Base-by-base conservation (phyloP, 192 early-diverging fungal species). In the Cetraspora pellucida region DNA sequence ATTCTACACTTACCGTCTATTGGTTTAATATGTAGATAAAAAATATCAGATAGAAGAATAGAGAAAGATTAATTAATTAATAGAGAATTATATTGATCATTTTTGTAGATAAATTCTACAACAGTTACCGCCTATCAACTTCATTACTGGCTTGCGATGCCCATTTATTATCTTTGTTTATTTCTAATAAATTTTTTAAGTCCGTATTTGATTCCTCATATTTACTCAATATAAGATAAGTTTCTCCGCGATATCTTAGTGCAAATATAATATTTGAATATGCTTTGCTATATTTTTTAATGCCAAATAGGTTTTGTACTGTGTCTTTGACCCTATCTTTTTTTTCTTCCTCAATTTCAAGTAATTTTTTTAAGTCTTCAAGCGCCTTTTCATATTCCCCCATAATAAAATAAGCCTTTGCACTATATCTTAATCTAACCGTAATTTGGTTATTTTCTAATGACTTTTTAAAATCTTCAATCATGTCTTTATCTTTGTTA, bases 301-400 rank as follows among this genome's bases (percentile, higher is more conserved):
- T 37, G 31, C 31, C 31, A 37, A 37, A 5, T 37, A 37, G 5
- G 31, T 37, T 37, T 37, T 3, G 31, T 37, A 37, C 5, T 37
- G 31, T 37, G 31, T 37, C 31, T 37, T 37, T 37, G 31, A 37
- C 2, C 31, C 31, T 3, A 37, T 37, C 5, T 37, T 5, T 37
- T 37, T 37, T 37, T 37, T 1, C 31, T 54, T 14, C 13, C 1
- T 54, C 13, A 54, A 54, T 14, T 54, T 54, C 52, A n/a, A 54
- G 52, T n/a, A 54, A 54, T n/a, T 54, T 54, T 54, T n/a, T 54
- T n/a, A 54, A 54, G 13, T 54, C 52, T 54, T 14, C 52, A 54
- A 54, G 52, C n/a, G 13, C 13, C n/a, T 54, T 4, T n/a, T 54
- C 52, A 54, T 14, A 54, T 54, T 54, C 1, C 14, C 52, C 52